A percentile compares a stretch with the other conserved stretches of the same genome.
These are phyloP conservation scores for Chytriomyces confervae DNA, from an alignment of 192 early-diverging fungal species.

Conservation along the genomic window DNA sequence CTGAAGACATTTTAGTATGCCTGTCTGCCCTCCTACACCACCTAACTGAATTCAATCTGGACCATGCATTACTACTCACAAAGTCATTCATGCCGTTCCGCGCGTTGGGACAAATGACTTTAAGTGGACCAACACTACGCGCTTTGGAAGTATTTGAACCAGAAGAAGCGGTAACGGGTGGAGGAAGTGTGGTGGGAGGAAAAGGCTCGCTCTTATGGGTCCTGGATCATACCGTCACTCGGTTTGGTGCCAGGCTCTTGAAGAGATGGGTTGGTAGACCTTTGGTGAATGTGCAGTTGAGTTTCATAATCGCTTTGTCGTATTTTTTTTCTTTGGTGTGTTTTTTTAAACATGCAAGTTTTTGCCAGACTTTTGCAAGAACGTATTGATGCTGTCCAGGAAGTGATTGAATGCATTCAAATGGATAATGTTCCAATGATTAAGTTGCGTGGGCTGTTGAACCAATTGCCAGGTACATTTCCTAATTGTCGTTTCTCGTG, in stretches of 20 bases:
- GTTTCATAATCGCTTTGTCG: neutral
- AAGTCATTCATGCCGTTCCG: conserved; percentile 67
- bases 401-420: conserved; percentile 46
- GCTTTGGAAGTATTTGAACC: conserved; percentile 72
- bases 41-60: conserved; percentile 67
- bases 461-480: conserved; percentile 37
- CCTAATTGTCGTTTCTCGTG: no score
- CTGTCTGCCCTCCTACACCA: conserved; percentile 66
- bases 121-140: conserved; percentile 69
- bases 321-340: conserved; percentile 8
- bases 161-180: conserved; percentile 40
- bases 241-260: conserved; percentile 69
- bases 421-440: conserved; percentile 44
- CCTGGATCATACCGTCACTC: conserved; percentile 70
- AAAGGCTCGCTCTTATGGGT: conserved; percentile 55
- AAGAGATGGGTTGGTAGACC: conserved; percentile 74
- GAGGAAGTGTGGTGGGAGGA: conserved; percentile 44
- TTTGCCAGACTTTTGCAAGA: conserved; percentile 51
- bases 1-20: conserved; percentile 40
- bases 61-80: conserved; percentile 59
- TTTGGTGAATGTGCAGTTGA: conserved; percentile 55
- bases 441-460: conserved; percentile 54
- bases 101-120: conserved; percentile 62
- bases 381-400: conserved; percentile 67
- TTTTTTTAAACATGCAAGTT: neutral